These are phyloP conservation scores for Chlorella vulgaris DNA, from an alignment of 139 green algal genomes.

Conservation along the genomic window DNA sequence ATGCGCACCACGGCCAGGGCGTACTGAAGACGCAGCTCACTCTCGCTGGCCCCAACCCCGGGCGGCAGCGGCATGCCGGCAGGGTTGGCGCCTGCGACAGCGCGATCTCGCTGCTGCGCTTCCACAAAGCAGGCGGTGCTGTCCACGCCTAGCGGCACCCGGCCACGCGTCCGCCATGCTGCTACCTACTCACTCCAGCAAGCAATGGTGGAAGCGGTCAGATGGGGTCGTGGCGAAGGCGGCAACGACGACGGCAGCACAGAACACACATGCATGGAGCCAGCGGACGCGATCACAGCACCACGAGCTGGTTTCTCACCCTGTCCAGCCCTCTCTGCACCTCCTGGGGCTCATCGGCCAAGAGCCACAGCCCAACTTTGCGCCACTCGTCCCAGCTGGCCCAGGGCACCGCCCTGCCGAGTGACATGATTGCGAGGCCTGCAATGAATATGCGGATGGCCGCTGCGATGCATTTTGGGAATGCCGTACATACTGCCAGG, in stretches of 20 bases:
- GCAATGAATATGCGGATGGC: no score
- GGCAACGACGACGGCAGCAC: not conserved
- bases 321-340: conserved; percentile 24
- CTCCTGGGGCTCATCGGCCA: conserved; percentile 17
- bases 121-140: conserved; percentile 65
- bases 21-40: conserved; percentile 60
- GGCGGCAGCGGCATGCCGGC: not conserved
- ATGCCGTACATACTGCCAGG: no score
- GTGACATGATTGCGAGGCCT: conserved; percentile 38
- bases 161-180: conserved; percentile 67
- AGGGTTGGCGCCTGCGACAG: not conserved
- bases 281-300: not conserved
- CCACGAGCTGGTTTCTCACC: not conserved
- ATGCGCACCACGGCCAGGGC: conserved; percentile 64
- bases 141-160: conserved; percentile 73
- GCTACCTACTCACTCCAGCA: conserved; percentile 42
- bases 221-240: no score
- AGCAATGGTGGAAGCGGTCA: not conserved
- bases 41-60: not conserved
- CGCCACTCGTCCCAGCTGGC: conserved; percentile 75
- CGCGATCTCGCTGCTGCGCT: conserved; percentile 19
- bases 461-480: no score
- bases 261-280: not conserved
- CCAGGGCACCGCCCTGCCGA: conserved; percentile 72
- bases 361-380: conserved; percentile 49